Percentiles rank a stretch among this genome's conserved stretches.
These are phyloP conservation scores for Gamarada debralockiae DNA, from an alignment of 495 filamentous ascomycete species.

Conservation along the genomic window DNA sequence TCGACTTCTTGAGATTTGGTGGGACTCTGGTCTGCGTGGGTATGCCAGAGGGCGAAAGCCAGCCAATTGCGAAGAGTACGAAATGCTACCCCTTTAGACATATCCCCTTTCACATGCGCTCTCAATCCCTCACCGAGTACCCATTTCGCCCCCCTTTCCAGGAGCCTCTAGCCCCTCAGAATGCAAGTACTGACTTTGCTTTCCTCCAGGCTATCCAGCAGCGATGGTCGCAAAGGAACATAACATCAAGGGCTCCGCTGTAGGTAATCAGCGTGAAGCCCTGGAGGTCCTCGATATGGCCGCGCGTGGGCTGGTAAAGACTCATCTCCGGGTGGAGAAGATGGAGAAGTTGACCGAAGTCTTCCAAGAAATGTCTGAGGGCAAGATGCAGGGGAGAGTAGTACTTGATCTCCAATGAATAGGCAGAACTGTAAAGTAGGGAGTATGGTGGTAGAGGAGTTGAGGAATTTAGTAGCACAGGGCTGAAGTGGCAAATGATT, in stretches of 20 bases:
- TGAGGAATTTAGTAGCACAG: neutral
- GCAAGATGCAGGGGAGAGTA: conserved; percentile 54
- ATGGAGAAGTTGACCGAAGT: conserved; percentile 58
- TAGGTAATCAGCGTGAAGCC: conserved; percentile 62
- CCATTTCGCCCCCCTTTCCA: too few relatives aligned
- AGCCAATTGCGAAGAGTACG: conserved; percentile 42
- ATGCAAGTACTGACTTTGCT: too few relatives aligned
- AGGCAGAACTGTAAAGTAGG: conserved; percentile 1
- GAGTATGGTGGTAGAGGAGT: neutral
- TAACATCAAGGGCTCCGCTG: conserved; percentile 57
- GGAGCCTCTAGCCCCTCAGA: too few relatives aligned
- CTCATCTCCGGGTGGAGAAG: conserved; percentile 52
- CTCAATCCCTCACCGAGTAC: too few relatives aligned
- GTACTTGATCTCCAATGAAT: conserved; percentile 46
- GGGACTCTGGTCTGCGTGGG: conserved; percentile 64
- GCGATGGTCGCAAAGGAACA: conserved; percentile 47
- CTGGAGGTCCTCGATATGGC: conserved; percentile 65
- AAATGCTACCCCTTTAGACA: conserved; percentile 10
- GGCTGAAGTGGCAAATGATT: conserved; percentile 12
- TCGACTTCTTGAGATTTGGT: conserved; percentile 58
- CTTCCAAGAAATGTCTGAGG: conserved; percentile 57
- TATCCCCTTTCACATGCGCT: too few relatives aligned
- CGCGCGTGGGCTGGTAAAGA: conserved; percentile 56
- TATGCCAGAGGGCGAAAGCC: conserved; percentile 56
- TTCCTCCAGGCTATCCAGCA: conserved; percentile 35